Base-by-base conservation (phyloP, 495 filamentous ascomycete species). In the Baudoinia panamericana region DNA sequence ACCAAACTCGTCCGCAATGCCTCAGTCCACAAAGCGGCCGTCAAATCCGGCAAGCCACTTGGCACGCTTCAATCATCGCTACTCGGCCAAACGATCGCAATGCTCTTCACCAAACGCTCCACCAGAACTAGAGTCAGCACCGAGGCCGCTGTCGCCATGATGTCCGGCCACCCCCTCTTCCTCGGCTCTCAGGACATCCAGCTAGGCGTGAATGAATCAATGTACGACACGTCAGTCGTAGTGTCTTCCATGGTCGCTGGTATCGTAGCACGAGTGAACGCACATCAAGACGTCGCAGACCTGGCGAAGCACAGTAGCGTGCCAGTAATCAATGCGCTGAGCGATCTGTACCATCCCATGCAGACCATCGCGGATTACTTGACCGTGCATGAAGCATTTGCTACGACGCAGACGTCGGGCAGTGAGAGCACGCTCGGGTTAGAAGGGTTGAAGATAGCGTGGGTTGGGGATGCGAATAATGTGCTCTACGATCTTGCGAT, bases 391-490 rank as follows among this genome's bases (percentile, higher is more conserved):
- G 90, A 95, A 57, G 64, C 71, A 5, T 80, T 84, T 53, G 65
- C 68, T 1, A 57, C 65, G 5, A 64, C 63, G 39, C 58, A 65
- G 1, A 58, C 63, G 25, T 30, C 41, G 8, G 41, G 54, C 22
- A 37, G 60, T 16, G 39, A 63, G 4, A 31, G 39, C 15, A 67
- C 70, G 30, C 65, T 92, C 18, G 82, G 84, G 2, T 63, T 92
- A 5, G 75, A 86, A 48, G 81, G 82, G 3, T 57, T 90, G 46
- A 92, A 88, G 59, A 73, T 97, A 42, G 87, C 90, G 5, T 97
- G 90, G 90, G 68, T 97, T 17, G 90, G 90, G 30, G 90, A 97
- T 54, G 82, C 86, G 13, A 97, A 95, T 63, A 97, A 97, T 51
- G 88, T 97, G 16, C 73, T 95, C 18, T 94, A 82, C 57, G 90